Base-by-base conservation (phyloP, 2,329 filamentous ascomycete genomes). In the Neonectria sp. region DNA sequence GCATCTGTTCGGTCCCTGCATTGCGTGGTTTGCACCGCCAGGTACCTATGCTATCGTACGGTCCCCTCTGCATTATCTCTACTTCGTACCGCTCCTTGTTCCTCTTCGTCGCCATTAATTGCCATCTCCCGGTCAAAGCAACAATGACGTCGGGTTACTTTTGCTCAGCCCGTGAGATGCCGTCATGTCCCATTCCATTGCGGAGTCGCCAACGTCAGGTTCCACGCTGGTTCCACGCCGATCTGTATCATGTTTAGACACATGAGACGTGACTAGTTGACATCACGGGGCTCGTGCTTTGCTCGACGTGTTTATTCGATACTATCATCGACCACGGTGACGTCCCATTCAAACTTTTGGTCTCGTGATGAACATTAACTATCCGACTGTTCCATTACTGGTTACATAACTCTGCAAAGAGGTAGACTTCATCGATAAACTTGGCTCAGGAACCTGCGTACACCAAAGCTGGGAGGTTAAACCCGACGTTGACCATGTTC, bases 101-200 rank as follows among this genome's bases (percentile, higher is more conserved):
- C 48, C 8, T 53, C 51, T 21, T 21, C 51, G 25, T 35, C 31
- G 17, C 49, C 2, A 15, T 25, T 25, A 6, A 24, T 12, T n/a
- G 7, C n/a, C 31, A 35, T 15, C 13, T n/a, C 40, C 40, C 17
- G 3, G 11, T n/a, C 37, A 40, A 12, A 13, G n/a, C 29, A 24
- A 11, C 6, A 29, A 31, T 29, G 27, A 52, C 51, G 35, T 60
- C 35, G 29, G 27, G 27, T 46, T 8, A 11, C 31, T 11, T 46
- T 53, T 43, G 25, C 35, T 3, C 9, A n/a, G 4, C 53, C 48
- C n/a, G 33, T 33, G 62, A 45, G 21, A 73, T 70, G 71, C 68
- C 71, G 71, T 75, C 69, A 75, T 75, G 56, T 67, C 63, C 75
- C 65, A 70, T 75, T 75, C 67, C 55, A 56, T 49, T 21, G 35